A percentile compares a stretch with the other conserved stretches of the same genome.
Conservation (phyloP, 768 basidiomycete genomes). For the Amanita rubescens region DNA sequence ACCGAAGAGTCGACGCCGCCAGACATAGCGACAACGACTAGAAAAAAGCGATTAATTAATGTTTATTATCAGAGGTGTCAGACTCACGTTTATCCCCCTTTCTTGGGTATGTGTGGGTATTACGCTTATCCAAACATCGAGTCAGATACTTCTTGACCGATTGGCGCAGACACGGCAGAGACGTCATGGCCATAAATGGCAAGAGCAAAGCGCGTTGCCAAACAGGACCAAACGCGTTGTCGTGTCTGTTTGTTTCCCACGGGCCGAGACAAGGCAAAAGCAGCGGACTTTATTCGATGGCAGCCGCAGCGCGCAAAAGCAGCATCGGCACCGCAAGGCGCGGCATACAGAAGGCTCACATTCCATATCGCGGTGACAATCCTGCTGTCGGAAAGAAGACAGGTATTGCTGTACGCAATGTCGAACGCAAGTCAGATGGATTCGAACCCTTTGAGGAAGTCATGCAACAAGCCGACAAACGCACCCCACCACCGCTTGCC, state of each 20-base stretch:
- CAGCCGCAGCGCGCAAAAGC: constrained; percentile 39
- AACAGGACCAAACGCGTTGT: constrained; percentile 7
- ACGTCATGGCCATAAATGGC: constrained; percentile 3
- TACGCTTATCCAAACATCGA: not conserved
- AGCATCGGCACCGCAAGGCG: constrained; percentile 41
- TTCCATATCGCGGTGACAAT: constrained; percentile 75
- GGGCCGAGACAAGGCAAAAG: not conserved
- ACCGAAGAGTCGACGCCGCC: constrained; percentile 96
- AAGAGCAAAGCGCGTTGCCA: not conserved
- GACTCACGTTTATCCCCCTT: constrained; percentile 11
- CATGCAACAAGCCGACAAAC: constrained; percentile 59
- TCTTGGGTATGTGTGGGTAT: constrained; percentile 1
- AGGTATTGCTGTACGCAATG: constrained; percentile 58
- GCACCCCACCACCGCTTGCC: constrained; percentile 50
- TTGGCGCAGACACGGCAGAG: not conserved
- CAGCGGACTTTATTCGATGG: constrained; percentile 25
- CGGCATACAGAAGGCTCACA: constrained; percentile 56
- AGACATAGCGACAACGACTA: constrained; percentile 90
- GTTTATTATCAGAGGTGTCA: not conserved
- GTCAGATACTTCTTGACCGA: not conserved
- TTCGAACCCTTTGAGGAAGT: constrained; percentile 79
- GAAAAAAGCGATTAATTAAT: not conserved
- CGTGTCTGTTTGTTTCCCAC: constrained; percentile 9
- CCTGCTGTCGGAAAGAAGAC: constrained; percentile 76
- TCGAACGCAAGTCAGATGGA: constrained; percentile 71